These are phyloP conservation scores for Neckera pumila DNA, from an alignment of 225 moss, liverwort and hornwort genomes.

Conservation along the genomic window DNA sequence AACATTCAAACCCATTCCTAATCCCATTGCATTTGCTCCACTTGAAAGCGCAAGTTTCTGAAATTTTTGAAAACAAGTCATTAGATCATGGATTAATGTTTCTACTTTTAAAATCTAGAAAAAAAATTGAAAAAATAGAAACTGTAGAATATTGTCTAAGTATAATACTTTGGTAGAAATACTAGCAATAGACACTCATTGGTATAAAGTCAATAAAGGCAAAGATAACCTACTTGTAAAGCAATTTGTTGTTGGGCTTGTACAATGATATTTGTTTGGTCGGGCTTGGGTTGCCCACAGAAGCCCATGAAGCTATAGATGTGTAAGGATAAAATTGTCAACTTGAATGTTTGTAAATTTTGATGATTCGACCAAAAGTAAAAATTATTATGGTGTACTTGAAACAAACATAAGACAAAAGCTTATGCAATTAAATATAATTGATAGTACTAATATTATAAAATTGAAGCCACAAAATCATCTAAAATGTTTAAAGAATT, in stretches of 20 bases:
- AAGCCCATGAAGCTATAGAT: constrained; percentile 50
- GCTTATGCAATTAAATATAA: not conserved
- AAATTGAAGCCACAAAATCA: not conserved
- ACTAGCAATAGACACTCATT: not conserved
- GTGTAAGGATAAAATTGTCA: constrained; percentile 19
- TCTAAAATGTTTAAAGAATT: not conserved
- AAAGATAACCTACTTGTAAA: constrained; percentile 36
- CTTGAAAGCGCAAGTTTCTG: constrained; percentile 84
- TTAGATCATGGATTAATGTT: not conserved
- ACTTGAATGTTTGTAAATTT: not conserved
- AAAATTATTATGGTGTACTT: not conserved
- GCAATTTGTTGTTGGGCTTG: constrained; percentile 99
- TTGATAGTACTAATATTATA: not conserved
- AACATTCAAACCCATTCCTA: constrained; percentile 48
- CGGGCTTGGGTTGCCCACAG: constrained; percentile 82
- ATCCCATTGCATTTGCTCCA: constrained; percentile 70
- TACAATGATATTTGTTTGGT: constrained; percentile 77
- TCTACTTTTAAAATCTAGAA: not conserved
- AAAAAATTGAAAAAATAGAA: not conserved
- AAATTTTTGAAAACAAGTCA: not conserved
- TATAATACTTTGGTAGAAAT: not conserved
- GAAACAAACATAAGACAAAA: not conserved
- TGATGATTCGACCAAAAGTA: not conserved
- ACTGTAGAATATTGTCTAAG: not conserved
- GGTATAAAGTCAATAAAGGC: not conserved